Base-by-base conservation (phyloP, 805 yeast species). In the Wickerhamiella vanderwaltii region DNA sequence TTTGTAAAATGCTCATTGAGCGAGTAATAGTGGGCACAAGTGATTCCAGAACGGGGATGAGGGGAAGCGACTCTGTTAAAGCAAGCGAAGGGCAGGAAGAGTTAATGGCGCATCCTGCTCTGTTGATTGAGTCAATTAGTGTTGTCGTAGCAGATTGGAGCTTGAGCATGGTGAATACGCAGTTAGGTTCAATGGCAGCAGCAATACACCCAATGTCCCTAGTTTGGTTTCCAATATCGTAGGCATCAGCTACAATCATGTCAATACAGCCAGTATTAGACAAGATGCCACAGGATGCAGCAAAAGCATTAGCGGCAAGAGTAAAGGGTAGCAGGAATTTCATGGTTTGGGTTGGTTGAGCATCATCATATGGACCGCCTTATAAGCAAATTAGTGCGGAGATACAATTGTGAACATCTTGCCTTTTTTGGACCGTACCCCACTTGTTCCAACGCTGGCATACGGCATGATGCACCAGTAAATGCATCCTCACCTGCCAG, bases 181-280 rank as follows among this genome's bases (percentile, higher is more conserved):
- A 37, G 28, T 37, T 37, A 25, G 31, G 40, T 34, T 37, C 34
- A 29, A 37, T 20, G 7, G 32, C 16, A 13, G 31, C 33, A 16
- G 40, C 40, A 11, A 37, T 37, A 17, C 31, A 23, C 9, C 40
- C 40, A 29, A 37, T 22, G 12, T 37, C 24, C 16, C 40, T n/a
- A 1, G 40, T 37, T 22, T 37, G 40, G 28, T 37, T 37, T 15
- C 40, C 40, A 18, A 37, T 37, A 6, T 13, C 16, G 15, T 37
- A 37, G 5, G 32, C 19, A 19, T 37, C 40, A 11, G 20, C 20
- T 26, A 29, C 22, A 16, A 37, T 29, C 22, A 37, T 20, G 17
- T 37, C 40, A 13, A 37, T 29, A 17, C 40, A 37, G 26, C 28
- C 40, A 9, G 22, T 15, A 13, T 26, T 2, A 3, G 33, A 29